A percentile compares a stretch with the other conserved stretches of the same genome.
These are phyloP conservation scores for Prinsepia uniflora DNA, from an alignment of 306 rosid species.

Conservation along the genomic window DNA sequence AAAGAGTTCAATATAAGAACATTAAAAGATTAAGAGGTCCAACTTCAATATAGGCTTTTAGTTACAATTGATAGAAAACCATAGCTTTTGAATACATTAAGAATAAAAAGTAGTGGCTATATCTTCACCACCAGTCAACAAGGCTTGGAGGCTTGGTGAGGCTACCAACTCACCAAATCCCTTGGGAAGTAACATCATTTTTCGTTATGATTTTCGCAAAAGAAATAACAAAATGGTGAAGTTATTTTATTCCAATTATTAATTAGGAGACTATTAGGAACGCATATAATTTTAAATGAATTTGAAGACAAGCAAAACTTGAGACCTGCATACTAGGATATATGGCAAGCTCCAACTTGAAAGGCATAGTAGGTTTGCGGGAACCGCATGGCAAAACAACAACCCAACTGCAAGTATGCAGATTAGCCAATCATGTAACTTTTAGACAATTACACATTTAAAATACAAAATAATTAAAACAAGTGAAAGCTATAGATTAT, in stretches of 20 bases:
- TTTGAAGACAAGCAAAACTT: neutral
- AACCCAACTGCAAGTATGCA: slow-evolving; percentile 73
- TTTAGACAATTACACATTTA: neutral
- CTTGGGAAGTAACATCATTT: neutral
- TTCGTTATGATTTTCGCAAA: neutral
- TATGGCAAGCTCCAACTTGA: slow-evolving; percentile 92
- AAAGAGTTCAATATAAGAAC: slow-evolving; percentile 5
- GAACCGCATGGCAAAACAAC: slow-evolving; percentile 79
- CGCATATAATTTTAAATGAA: neutral
- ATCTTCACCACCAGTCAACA: neutral
- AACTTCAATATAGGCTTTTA: neutral
- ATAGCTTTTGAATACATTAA: neutral
- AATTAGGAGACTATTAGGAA: neutral
- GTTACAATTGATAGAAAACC: neutral
- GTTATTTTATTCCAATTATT: neutral
- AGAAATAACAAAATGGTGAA: neutral
- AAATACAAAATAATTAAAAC: neutral
- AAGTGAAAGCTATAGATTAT: slow-evolving; percentile 1
- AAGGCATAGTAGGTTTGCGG: slow-evolving; percentile 59
- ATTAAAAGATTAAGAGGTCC: slow-evolving; percentile 12
- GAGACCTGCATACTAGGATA: slow-evolving; percentile 61
- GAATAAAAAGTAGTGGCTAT: neutral
- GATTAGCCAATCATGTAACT: slow-evolving; percentile 16
- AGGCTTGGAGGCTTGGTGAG: neutral
- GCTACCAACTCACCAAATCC: neutral